Conservation (phyloP, 257 asterid species). For the Penstemon eatonii region DNA sequence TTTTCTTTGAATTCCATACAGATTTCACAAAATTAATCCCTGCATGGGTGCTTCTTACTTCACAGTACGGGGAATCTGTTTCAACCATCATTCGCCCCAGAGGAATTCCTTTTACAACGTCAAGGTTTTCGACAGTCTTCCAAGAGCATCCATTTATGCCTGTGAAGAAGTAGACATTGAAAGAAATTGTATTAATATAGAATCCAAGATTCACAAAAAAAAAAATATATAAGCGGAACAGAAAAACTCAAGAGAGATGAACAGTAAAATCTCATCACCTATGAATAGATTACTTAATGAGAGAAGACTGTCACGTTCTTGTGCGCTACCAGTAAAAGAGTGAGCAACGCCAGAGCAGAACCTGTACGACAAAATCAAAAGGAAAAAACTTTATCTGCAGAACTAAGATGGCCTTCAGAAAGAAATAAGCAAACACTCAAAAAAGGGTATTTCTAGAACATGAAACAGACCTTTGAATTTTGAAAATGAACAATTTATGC, state of each 20-base stretch:
- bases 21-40: conserved; percentile 75
- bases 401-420: conserved; percentile 7
- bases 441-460: not conserved
- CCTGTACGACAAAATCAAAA: conserved; percentile 40
- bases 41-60: conserved; percentile 85
- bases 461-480: not conserved
- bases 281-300: conserved; percentile 64
- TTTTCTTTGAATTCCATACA: conserved; percentile 86
- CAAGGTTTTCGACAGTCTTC: conserved; percentile 78
- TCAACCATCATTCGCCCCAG: conserved; percentile 83
- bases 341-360: conserved; percentile 86
- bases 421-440: not conserved
- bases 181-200: not conserved
- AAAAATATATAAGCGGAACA: no score
- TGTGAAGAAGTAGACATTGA: conserved; percentile 28
- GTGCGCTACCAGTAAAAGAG: conserved; percentile 88
- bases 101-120: conserved; percentile 84
- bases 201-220: no score
- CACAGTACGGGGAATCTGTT: conserved; percentile 97
- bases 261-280: conserved; percentile 46
- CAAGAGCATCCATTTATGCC: conserved; percentile 93
- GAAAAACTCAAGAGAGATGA: conserved; percentile 23
- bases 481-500: conserved; percentile 5
- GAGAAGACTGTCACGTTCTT: conserved; percentile 80
- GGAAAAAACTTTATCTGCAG: conserved; percentile 9